A percentile compares a stretch with the other conserved stretches of the same genome.
Conservation (phyloP, 805 yeast species). For the Wickerhamomyces canadensis region DNA sequence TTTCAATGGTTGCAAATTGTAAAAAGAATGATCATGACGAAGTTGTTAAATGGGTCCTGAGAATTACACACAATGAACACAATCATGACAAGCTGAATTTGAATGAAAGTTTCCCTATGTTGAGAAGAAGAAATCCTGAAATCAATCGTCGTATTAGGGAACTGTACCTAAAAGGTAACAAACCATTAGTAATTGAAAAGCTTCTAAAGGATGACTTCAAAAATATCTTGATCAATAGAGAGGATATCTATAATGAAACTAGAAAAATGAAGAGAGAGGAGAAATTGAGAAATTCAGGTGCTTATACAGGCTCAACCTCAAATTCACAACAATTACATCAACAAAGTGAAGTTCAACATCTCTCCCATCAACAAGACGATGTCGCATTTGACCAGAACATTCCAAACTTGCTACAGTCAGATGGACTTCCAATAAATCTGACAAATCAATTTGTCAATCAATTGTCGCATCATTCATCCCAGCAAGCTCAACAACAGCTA, state of each 20-base stretch:
- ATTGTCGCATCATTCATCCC: slow-evolving; percentile 4
- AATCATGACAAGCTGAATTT: slow-evolving; percentile 25
- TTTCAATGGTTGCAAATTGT: slow-evolving; percentile 27
- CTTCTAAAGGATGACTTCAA: slow-evolving; percentile 20
- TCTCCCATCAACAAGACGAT: slow-evolving; percentile 6
- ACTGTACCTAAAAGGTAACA: slow-evolving; percentile 24
- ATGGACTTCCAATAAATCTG: slow-evolving; percentile 1
- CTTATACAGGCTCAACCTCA: slow-evolving; percentile 1
- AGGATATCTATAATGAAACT: slow-evolving; percentile 27
- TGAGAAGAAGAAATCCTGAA: slow-evolving; percentile 28
- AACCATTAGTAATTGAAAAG: slow-evolving; percentile 24
- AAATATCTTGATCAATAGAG: slow-evolving; percentile 24
- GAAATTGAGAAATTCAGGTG: slow-evolving; percentile 11
- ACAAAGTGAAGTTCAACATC: slow-evolving; percentile 5
- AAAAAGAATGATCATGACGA: slow-evolving; percentile 24
- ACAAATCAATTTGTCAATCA: slow-evolving; percentile 2
- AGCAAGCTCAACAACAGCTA: slow-evolving; percentile 2
- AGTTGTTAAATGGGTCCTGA: slow-evolving; percentile 21
- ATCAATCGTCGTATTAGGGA: slow-evolving; percentile 26
- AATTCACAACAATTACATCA: slow-evolving; percentile 10
- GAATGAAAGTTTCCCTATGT: slow-evolving; percentile 25
- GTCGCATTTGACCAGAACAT: slow-evolving; percentile 23
- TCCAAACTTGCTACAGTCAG: slow-evolving; percentile 21
- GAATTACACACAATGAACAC: slow-evolving; percentile 24
- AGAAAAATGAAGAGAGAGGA: slow-evolving; percentile 29